A percentile compares a stretch with the other conserved stretches of the same genome.
phyloP scores from a whole-genome alignment of 1,284 basidiomycete genomes.

The Kwoniella shivajii region DNA sequence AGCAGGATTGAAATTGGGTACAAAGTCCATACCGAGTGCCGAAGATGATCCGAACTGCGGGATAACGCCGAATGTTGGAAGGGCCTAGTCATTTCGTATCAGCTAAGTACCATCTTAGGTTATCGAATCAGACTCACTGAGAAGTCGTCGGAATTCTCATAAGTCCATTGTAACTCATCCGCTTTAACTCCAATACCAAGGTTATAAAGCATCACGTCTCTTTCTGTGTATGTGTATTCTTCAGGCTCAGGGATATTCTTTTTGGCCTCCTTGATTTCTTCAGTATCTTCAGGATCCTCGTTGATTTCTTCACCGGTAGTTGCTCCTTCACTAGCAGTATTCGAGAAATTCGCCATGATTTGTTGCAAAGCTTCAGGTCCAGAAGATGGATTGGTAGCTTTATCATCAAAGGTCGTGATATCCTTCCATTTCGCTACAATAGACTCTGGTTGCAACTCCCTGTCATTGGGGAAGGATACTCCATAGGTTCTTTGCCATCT shows the following conservation, averaged over 20 bases:
- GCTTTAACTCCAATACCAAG: slow-evolving; percentile 93
- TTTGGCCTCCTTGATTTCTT: slow-evolving; percentile 82
- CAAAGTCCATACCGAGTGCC: slow-evolving; percentile 69
- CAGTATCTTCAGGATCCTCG: slow-evolving; percentile 80
- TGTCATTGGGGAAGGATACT: slow-evolving; percentile 73
- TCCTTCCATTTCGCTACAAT: slow-evolving; percentile 74
- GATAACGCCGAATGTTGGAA: slow-evolving; percentile 94
- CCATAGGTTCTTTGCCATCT: slow-evolving; percentile 93
- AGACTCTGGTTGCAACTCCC: slow-evolving; percentile 73
- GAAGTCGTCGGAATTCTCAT: slow-evolving; percentile 87
- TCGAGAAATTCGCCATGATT: slow-evolving; percentile 79
- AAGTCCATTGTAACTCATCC: slow-evolving; percentile 88
- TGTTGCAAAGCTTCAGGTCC: slow-evolving; percentile 73
- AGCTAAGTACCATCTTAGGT: background rate
- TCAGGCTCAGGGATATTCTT: slow-evolving; percentile 60
- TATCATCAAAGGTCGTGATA: slow-evolving; percentile 81
- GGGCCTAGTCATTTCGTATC: slow-evolving; percentile 54
- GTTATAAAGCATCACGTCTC: slow-evolving; percentile 94
- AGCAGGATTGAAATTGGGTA: slow-evolving; percentile 90
- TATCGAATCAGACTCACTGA: slow-evolving; percentile 24
- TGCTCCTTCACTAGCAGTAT: slow-evolving; percentile 58
- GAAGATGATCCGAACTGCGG: slow-evolving; percentile 78
- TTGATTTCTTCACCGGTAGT: slow-evolving; percentile 57
- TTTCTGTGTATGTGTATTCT: slow-evolving; percentile 77
- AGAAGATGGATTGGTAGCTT: slow-evolving; percentile 74